Base-by-base conservation (phyloP, 2,329 filamentous ascomycete genomes). In the Phoma sp. region DNA sequence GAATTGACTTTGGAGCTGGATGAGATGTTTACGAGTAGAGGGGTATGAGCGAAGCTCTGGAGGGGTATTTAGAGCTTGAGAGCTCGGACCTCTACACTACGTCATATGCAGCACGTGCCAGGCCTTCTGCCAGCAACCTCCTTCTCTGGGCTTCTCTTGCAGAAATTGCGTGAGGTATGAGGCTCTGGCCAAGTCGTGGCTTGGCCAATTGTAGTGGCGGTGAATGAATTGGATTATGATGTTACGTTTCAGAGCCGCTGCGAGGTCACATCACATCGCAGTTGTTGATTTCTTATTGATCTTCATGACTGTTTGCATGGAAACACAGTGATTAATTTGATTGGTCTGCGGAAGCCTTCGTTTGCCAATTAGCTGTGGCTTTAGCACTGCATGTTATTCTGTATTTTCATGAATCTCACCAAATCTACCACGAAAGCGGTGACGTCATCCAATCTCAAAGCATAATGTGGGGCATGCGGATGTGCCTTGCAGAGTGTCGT, bases 401-500 rank as follows among this genome's bases (percentile, higher is more conserved):
- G 30, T 45, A 24, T 40, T 35, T 53, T 25, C 10, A 43, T n/a
- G 24, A 24, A 42, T 4, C 50, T 13, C 35, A 22, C 13, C 23
- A 22, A n/a, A 23, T 37, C 30, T 29, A 25, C 47, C 32, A 24
- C 41, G 44, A 60, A 29, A 42, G 55, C 38, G 22, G 58, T 69
- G 67, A 71, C 64, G 67, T 71, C 66, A 70, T 60, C 38, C 42
- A 38, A 14, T 43, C 51, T 45, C 35, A 46, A 52, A 40, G 40
- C 45, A 58, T 47, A 32, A 8, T 42, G 41, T 43, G 41, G 41
- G 41, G 62, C 53, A 50, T 52, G 59, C 68, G 69, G 68, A 64
- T 71, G 71, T 72, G 64, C 71, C 71, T 74, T 72, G 70, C 70
- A 73, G 66, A 59, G 43, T 37, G 57, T 50, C 51, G 43, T 57